These are phyloP conservation scores for Gloeostereum incarnatum DNA, from an alignment of 768 basidiomycete genomes.

Conservation along the genomic window DNA sequence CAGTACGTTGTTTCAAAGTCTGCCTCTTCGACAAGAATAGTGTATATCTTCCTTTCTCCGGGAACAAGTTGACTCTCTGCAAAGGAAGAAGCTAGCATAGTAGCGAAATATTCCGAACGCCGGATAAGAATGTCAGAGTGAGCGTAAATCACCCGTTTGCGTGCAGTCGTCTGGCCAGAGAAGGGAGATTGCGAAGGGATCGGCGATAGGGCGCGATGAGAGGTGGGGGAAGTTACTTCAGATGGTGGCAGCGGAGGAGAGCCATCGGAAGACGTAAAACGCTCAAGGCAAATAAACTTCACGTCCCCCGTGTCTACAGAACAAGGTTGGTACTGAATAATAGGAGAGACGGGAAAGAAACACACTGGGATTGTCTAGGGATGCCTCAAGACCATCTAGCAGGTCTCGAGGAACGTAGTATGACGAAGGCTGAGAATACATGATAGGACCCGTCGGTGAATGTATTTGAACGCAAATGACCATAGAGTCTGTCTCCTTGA, in stretches of 20 bases:
- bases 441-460: constrained; percentile 37
- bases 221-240: constrained; percentile 19
- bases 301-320: constrained; percentile 64
- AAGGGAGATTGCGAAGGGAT: constrained; percentile 32
- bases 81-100: constrained; percentile 65
- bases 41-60: constrained; percentile 50
- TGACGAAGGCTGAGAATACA: constrained; percentile 51
- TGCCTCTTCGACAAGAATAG: constrained; percentile 68
- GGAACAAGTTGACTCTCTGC: constrained; percentile 36
- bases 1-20: constrained; percentile 75
- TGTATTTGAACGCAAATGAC: constrained; percentile 72
- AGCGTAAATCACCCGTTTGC: constrained; percentile 70
- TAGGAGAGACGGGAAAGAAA: constrained; percentile 1
- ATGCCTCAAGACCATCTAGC: constrained; percentile 58
- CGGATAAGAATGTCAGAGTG: constrained; percentile 69
- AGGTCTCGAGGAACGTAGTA: constrained; percentile 60
- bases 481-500: constrained; percentile 56
- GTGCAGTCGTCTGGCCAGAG: constrained; percentile 37
- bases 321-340: background rate
- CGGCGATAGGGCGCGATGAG: constrained; percentile 29
- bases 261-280: constrained; percentile 18
- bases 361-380: constrained; percentile 65
- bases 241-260: constrained; percentile 18
- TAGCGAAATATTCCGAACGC: constrained; percentile 73
- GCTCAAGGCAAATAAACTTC: constrained; percentile 64